Base-by-base conservation (phyloP, 495 filamentous ascomycete species). In the Neurospora sublineolata region DNA sequence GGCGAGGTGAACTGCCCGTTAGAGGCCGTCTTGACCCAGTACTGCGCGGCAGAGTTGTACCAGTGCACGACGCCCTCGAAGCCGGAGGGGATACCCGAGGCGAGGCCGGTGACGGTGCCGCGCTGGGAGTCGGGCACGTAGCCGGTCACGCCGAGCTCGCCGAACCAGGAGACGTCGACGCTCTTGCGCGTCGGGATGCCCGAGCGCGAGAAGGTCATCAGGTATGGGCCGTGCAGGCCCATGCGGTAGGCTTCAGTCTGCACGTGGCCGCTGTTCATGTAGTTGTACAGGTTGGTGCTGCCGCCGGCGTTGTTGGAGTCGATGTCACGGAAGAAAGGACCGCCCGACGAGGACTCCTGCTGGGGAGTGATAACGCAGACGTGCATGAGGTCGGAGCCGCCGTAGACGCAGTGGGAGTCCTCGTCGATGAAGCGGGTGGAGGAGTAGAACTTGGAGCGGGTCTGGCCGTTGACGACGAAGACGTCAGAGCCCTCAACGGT, bases 381-480 rank as follows among this genome's bases (percentile, higher is more conserved):
- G 46, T 84, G 82, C 30, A 81, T 79, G 18, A 83, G 79, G 52
- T 84, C 83, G 46, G 77, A 75, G 69, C 79, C 79, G 33, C 83
- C 82, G 37, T 81, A 83, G 2, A 87, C 84, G 79, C 89, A 91
- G 73, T 90, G 88, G 9, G 84, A 83, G 14, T 87, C 80, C 73
- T 91, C 88, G 75, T 91, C 89, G 79, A 91, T 90, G 79, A 90
- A 90, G 1, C 87, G 82, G 16, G 88, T 81, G 74, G 86, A 88
- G 18, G 87, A 89, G 80, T 89, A 91, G 82, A 91, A 91, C 78
- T 91, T 91, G 77, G 85, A 87, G 33, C 89, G 86, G 0, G 89
- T 90, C 74, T 90, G 81, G 14, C 88, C 86, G 72, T 84, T 76
- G 41, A 90, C 86, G 40, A 88, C 67, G 74, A 85, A 90, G 75